Evolutionary conservation across 768 basidiomycete species (phyloP).

Genomic region (Amylocystis lapponica): DNA sequence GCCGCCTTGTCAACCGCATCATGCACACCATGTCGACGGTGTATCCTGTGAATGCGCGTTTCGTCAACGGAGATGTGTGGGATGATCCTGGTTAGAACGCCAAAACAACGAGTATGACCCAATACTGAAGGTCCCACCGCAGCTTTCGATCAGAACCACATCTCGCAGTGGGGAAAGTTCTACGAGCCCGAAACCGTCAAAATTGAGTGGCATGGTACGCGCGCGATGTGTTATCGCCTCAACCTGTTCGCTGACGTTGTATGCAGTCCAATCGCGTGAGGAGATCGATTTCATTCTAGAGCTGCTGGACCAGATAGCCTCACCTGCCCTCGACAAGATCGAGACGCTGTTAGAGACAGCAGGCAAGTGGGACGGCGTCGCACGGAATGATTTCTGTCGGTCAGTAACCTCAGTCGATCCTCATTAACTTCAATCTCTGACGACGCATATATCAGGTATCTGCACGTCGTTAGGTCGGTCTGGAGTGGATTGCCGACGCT

Average conservation of each 20-base stretch:
- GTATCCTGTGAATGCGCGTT: conserved; percentile 74
- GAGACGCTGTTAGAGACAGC: conserved; percentile 54
- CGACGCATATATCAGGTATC: conserved; percentile 38
- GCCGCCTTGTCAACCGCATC: conserved; percentile 69
- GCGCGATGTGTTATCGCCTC: not conserved
- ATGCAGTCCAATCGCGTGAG: conserved; percentile 50
- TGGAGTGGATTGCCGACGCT: conserved; percentile 76
- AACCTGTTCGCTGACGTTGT: conserved; percentile 9
- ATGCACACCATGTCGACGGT: conserved; percentile 69
- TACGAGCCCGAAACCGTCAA: conserved; percentile 75
- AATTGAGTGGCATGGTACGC: conserved; percentile 83
- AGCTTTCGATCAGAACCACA: conserved; percentile 64
- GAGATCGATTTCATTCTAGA: conserved; percentile 81
- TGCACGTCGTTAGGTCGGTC: conserved; percentile 67
- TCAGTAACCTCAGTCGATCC: conserved; percentile 20
- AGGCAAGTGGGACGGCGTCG: conserved; percentile 55
- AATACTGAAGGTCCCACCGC: conserved; percentile 14
- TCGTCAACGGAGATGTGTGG: conserved; percentile 83
- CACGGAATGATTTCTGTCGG: conserved; percentile 84
- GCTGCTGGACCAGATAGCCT: conserved; percentile 62
- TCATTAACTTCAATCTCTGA: conserved; percentile 4
- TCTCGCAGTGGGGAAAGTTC: conserved; percentile 72
- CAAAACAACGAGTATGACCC: not conserved
- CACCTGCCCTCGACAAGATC: conserved; percentile 62
- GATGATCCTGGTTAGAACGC: conserved; percentile 55